phyloP scores from a whole-genome alignment of 2,329 filamentous ascomycete genomes.

The Colletotrichum sp. region DNA sequence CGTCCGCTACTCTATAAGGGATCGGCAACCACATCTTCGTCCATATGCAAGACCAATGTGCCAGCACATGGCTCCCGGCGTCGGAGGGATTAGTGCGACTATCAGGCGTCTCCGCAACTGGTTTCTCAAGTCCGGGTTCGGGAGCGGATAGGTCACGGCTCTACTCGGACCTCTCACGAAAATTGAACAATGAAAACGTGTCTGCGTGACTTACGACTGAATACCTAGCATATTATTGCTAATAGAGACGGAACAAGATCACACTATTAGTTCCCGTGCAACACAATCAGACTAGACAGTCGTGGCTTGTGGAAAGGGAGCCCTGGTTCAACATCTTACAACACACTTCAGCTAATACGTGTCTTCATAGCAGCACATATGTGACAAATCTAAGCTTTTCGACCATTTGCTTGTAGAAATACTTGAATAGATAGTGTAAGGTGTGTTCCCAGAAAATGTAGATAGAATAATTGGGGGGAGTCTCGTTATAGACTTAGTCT shows the following conservation, averaged over 20 bases:
- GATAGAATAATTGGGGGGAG: not conserved
- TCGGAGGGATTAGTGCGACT: not conserved
- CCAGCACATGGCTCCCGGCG: not conserved
- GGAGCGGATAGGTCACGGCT: not conserved
- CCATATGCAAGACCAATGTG: not conserved
- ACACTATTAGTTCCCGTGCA: not conserved
- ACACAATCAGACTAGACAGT: not conserved
- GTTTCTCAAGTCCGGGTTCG: not conserved
- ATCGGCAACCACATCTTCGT: not conserved
- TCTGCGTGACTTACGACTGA: not conserved
- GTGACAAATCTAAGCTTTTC: too few species aligned
- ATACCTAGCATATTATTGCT: not conserved
- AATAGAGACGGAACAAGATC: not conserved
- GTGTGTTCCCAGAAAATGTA: not conserved
- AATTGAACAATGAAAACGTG: not conserved
- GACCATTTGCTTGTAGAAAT: not conserved
- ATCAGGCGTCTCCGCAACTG: not conserved
- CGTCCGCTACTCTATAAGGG: not conserved
- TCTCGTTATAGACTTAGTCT: not conserved
- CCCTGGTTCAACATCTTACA: fast-evolving
- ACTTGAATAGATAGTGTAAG: not conserved
- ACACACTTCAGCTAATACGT: not conserved
- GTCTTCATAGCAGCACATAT: too few species aligned
- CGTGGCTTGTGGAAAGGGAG: not conserved
- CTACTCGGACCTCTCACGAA: not conserved